A percentile compares a stretch with the other conserved stretches of the same genome.
phyloP scores from a whole-genome alignment of 2,329 filamentous ascomycete species.

The Didymellaceae sp. region DNA sequence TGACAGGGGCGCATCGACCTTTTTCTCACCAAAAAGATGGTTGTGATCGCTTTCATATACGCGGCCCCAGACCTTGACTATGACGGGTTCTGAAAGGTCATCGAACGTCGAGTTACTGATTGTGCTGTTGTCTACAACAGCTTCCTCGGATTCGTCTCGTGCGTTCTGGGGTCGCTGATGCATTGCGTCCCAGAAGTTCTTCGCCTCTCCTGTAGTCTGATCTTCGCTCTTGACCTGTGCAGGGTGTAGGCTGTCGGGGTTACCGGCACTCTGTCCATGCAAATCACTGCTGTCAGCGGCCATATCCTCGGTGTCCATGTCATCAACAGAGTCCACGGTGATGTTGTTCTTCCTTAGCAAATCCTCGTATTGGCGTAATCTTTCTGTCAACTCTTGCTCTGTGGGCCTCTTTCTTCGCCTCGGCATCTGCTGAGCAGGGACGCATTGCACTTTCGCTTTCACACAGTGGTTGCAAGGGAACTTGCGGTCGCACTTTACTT shows the following conservation, averaged over 20 bases:
- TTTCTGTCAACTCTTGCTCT: conserved; percentile 73
- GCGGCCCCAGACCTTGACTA: conserved; percentile 56
- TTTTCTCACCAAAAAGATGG: conserved; percentile 60
- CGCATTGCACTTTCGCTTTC: conserved; percentile 38
- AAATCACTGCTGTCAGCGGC: neutral
- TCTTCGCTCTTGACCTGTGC: conserved; percentile 15
- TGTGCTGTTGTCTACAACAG: conserved; percentile 2
- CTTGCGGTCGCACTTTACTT: conserved; percentile 49
- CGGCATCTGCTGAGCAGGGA: conserved; percentile 55
- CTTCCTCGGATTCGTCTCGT: neutral
- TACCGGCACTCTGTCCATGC: too few species aligned
- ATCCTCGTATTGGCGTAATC: conserved; percentile 71
- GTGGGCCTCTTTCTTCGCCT: conserved; percentile 68
- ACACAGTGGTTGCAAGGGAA: conserved; percentile 46
- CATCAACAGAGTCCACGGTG: conserved; percentile 63
- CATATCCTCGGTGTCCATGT: neutral
- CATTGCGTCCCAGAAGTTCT: conserved; percentile 35
- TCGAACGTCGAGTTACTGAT: conserved; percentile 16
- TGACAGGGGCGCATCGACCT: conserved; percentile 65
- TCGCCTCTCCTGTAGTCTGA: conserved; percentile 11
- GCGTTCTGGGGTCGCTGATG: conserved; percentile 15
- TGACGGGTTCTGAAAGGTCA: conserved; percentile 17
- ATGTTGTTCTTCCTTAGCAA: conserved; percentile 71
- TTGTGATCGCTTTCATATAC: conserved; percentile 53
- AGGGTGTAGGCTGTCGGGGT: conserved; percentile 12